Evolutionary conservation across 768 basidiomycete species (phyloP).

Genomic region (Mycena venus): DNA sequence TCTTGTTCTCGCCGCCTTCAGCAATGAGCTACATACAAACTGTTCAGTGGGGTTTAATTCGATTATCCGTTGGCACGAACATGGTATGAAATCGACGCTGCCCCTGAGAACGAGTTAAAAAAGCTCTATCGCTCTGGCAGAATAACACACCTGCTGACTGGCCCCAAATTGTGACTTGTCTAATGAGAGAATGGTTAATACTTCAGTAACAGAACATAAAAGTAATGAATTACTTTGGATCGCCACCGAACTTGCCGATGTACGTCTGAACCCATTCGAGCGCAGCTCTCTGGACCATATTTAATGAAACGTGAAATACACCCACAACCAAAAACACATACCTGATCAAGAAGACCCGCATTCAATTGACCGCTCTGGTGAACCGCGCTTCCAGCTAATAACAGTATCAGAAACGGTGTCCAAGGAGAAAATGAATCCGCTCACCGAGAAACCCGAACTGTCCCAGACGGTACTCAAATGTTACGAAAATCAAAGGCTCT

Average conservation of each 20-base stretch:
- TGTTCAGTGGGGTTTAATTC: background rate
- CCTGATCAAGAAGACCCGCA: conserved; percentile 50
- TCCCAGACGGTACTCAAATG: conserved; percentile 58
- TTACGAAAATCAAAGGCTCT: conserved; percentile 53
- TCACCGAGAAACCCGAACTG: conserved; percentile 57
- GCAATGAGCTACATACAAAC: conserved; percentile 48
- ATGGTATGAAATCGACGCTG: conserved; percentile 58
- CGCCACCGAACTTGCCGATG: conserved; percentile 53
- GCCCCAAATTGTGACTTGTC: conserved; percentile 58
- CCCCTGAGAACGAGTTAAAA: conserved; percentile 32
- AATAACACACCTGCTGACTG: conserved; percentile 47
- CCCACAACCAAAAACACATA: background rate
- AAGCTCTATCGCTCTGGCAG: no score
- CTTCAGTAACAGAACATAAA: background rate
- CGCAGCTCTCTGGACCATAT: conserved; percentile 44
- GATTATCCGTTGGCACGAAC: conserved; percentile 33
- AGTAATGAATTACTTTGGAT: conserved; percentile 42
- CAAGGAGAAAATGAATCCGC: background rate
- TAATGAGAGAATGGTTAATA: conserved; percentile 17
- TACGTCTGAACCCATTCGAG: conserved; percentile 55
- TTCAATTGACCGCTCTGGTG: conserved; percentile 50
- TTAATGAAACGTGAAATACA: background rate
- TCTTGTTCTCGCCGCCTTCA: conserved; percentile 52
- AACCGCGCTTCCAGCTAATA: conserved; percentile 52
- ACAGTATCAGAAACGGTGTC: background rate